Base-by-base conservation (phyloP, 768 basidiomycete species). In the Cyclocybe aegerita region DNA sequence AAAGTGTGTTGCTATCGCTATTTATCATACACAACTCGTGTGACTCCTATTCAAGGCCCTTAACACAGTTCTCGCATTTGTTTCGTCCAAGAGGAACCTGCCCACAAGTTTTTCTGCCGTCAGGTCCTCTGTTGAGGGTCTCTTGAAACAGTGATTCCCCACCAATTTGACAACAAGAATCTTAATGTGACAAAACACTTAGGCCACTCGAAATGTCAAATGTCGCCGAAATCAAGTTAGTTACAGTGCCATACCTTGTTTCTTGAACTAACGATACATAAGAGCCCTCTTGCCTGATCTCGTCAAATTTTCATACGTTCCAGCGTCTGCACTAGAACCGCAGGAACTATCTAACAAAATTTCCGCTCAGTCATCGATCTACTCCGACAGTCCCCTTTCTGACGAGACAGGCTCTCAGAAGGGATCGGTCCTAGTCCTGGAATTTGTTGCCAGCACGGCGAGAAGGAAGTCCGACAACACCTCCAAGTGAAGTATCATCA, bases 1-100 rank as follows among this genome's bases (percentile, higher is more conserved):
- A 33, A 14, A 23, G 23, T 23, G 23, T 23, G 23, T 23, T 23
- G 23, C 23, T 23, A 23, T 5, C 23, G 23, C 23, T 23, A 23
- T 2, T 2, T 23, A 5, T 5, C 23, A 23, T 23, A 23, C 23
- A 23, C 23, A 23, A 39, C 38, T 32, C 29, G 17, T 41, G 36
- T 41, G 36, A 45, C n/a, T n/a, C 11, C 4, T 15, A 41, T 37
- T 40, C 23, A 53, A 95, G 90, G 90, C 92, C 8, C 71, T 95
- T 41, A 95, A 94, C 58, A 91, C 92, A 10, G 90, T 96, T 4
- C 78, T 94, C 36, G 92, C 88, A 0, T 96, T 96, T 60, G 78
- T 92, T 35, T 88, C 90, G 2, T 85, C 90, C 0, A 77, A 90
- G 53, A 88, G 90, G 56, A 82, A 89, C 55, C 66, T 95, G 32